Evolutionary conservation across 2,329 filamentous ascomycete species (phyloP).

Genomic region (Beauveria sp.): DNA sequence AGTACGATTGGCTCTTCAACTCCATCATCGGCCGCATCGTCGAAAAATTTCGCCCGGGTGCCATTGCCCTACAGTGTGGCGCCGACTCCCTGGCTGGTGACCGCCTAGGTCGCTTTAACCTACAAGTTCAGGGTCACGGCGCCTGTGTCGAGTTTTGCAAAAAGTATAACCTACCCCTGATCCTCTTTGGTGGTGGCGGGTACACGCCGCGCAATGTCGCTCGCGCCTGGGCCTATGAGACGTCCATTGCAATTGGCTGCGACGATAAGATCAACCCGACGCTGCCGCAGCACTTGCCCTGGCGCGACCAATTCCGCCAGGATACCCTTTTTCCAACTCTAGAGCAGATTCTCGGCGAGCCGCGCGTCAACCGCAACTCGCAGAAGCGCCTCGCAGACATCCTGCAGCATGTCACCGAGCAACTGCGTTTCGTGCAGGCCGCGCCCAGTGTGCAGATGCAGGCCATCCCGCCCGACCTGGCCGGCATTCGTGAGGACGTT

Average conservation of each 20-base stretch:
- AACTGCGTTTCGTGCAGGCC: slow-evolving; percentile 75
- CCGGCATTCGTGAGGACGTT: slow-evolving; percentile 59
- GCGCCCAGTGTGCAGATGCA: slow-evolving; percentile 84
- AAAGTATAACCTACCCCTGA: slow-evolving; percentile 66
- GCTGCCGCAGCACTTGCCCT: slow-evolving; percentile 74
- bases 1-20: slow-evolving; percentile 82
- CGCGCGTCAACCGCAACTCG: slow-evolving; percentile 70
- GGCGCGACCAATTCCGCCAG: slow-evolving; percentile 81
- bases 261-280: slow-evolving; percentile 61
- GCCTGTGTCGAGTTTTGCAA: slow-evolving; percentile 89
- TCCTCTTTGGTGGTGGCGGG: slow-evolving; percentile 89
- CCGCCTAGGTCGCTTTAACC: slow-evolving; percentile 88
- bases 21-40: slow-evolving; percentile 71
- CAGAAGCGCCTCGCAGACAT: slow-evolving; percentile 69
- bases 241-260: slow-evolving; percentile 75
- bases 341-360: slow-evolving; percentile 61
- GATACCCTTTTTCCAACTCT: slow-evolving; percentile 84
- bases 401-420: slow-evolving; percentile 71
- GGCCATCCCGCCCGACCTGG: slow-evolving; percentile 70
- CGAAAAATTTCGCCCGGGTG: slow-evolving; percentile 76
- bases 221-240: slow-evolving; percentile 94
- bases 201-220: slow-evolving; percentile 97
- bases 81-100: slow-evolving; percentile 93
- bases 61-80: slow-evolving; percentile 91
- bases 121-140: slow-evolving; percentile 91